Percentiles rank a stretch among this genome's conserved stretches.
Conservation (phyloP, 2,329 filamentous ascomycete species). For the Coniochaeta prunicola region DNA sequence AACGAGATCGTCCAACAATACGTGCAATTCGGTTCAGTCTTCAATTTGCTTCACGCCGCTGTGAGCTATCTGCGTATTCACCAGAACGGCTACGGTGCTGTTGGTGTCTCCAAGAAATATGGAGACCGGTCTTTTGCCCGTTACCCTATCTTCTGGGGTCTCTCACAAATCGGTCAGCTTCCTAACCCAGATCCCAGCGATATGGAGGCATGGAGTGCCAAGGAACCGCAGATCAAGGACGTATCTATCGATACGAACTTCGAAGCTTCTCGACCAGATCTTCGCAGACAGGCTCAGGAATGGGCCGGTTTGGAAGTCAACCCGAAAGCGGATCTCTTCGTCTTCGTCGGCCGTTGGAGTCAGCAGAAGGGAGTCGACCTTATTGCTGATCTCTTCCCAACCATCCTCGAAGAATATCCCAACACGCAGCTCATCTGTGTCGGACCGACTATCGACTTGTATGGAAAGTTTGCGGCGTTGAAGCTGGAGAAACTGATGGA, state of each 20-base stretch:
- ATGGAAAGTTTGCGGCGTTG: conserved; percentile 58
- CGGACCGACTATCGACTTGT: conserved; percentile 58
- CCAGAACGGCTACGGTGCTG: conserved; percentile 1
- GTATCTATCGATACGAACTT: conserved; percentile 47
- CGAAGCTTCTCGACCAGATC: conserved; percentile 43
- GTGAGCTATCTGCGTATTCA: conserved; percentile 1
- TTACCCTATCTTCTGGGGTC: conserved; percentile 62
- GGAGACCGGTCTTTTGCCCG: conserved; percentile 32
- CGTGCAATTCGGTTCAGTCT: conserved; percentile 41
- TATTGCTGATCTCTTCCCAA: conserved; percentile 58
- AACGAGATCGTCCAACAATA: conserved; percentile 48
- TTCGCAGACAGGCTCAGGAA: conserved; percentile 55
- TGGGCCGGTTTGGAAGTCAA: conserved; percentile 58
- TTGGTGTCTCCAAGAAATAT: conserved; percentile 3
- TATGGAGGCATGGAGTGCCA: conserved; percentile 39
- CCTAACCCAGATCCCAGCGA: conserved; percentile 59
- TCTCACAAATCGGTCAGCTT: conserved; percentile 51
- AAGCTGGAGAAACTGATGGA: conserved; percentile 58
- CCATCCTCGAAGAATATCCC: conserved; percentile 48
- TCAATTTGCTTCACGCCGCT: background rate
- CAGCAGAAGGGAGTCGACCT: conserved; percentile 62
- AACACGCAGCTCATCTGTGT: conserved; percentile 55
- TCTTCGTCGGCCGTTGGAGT: conserved; percentile 61
- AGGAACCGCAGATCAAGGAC: conserved; percentile 23
- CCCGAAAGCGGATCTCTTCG: conserved; percentile 54